Evolutionary conservation across 768 basidiomycete species (phyloP).

Genomic region (Roridomyces roridus): DNA sequence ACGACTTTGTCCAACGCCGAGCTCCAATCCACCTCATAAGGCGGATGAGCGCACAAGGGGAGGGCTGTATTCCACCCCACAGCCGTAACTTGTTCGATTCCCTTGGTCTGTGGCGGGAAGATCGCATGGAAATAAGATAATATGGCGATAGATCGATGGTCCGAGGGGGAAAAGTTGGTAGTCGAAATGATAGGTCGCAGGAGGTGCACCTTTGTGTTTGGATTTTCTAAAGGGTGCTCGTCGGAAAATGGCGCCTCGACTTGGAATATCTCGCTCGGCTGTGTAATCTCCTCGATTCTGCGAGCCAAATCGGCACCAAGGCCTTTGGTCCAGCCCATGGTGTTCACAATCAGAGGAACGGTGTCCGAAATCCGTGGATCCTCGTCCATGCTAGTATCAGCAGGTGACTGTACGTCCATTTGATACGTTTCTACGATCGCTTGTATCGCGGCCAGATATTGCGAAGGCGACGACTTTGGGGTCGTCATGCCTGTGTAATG

Average conservation of each 20-base stretch:
- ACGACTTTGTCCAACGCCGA: conserved; percentile 67
- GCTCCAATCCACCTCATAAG: conserved; percentile 72
- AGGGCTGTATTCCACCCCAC: conserved; percentile 67
- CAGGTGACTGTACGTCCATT: conserved; percentile 64
- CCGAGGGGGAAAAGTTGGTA: conserved; percentile 59
- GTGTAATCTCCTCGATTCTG: conserved; percentile 70
- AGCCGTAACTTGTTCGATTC: conserved; percentile 43
- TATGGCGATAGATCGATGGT: conserved; percentile 71
- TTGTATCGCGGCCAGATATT: conserved; percentile 75
- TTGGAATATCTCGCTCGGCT: conserved; percentile 66
- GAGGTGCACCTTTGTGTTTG: conserved; percentile 40
- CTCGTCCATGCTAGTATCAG: conserved; percentile 30
- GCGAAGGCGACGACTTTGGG: conserved; percentile 76
- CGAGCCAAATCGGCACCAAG: conserved; percentile 81
- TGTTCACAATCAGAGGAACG: conserved; percentile 91
- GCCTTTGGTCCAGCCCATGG: conserved; percentile 97
- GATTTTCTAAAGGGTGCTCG: neutral
- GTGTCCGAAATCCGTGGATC: conserved; percentile 53
- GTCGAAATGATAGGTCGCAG: conserved; percentile 55
- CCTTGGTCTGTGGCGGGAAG: conserved; percentile 32
- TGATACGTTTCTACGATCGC: conserved; percentile 71
- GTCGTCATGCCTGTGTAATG: conserved; percentile 86
- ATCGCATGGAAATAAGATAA: conserved; percentile 80
- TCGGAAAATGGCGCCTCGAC: conserved; percentile 41
- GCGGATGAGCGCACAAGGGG: conserved; percentile 71